phyloP scores from a whole-genome alignment of 192 early-diverging fungal species.

The Backusella morwellensis region DNA sequence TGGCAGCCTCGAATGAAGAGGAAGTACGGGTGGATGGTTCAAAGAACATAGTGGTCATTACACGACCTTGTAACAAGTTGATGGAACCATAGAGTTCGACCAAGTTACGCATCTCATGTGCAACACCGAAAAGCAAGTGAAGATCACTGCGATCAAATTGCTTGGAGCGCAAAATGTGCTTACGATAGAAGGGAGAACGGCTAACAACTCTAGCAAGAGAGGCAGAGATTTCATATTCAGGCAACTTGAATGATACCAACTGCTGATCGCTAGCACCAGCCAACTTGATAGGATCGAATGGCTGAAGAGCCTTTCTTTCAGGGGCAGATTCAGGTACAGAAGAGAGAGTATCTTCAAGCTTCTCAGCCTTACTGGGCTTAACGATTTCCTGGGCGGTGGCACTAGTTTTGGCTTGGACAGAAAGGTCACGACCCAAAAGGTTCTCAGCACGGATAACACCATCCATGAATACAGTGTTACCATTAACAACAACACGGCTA shows the following conservation, averaged over 20 bases:
- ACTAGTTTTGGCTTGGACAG: slow-evolving; percentile 26
- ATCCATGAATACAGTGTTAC: slow-evolving; percentile 85
- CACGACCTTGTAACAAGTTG: slow-evolving; percentile 85
- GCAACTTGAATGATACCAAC: slow-evolving; percentile 6
- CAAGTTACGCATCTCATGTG: slow-evolving; percentile 93
- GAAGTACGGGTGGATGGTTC: slow-evolving; percentile 95
- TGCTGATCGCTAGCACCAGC: slow-evolving; percentile 24
- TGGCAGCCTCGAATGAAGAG: slow-evolving; percentile 92
- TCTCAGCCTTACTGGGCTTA: neutral
- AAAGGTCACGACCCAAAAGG: slow-evolving; percentile 46
- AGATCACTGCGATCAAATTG: slow-evolving; percentile 93
- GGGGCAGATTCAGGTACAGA: neutral
- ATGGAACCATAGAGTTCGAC: slow-evolving; percentile 89
- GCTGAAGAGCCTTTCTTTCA: slow-evolving; percentile 13
- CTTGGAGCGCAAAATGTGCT: slow-evolving; percentile 89
- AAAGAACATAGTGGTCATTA: slow-evolving; percentile 94
- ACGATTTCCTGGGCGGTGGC: slow-evolving; percentile 5
- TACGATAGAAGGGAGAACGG: slow-evolving; percentile 86
- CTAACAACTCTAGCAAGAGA: slow-evolving; percentile 52
- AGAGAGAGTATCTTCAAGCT: neutral
- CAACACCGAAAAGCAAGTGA: slow-evolving; percentile 92
- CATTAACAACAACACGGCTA: slow-evolving; percentile 87
- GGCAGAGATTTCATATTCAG: slow-evolving; percentile 30
- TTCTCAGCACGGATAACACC: slow-evolving; percentile 52
- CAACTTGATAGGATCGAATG: slow-evolving; percentile 22